Conservation (phyloP, 2,329 filamentous ascomycete species). For the Ophidiomyces ophidiicola region DNA sequence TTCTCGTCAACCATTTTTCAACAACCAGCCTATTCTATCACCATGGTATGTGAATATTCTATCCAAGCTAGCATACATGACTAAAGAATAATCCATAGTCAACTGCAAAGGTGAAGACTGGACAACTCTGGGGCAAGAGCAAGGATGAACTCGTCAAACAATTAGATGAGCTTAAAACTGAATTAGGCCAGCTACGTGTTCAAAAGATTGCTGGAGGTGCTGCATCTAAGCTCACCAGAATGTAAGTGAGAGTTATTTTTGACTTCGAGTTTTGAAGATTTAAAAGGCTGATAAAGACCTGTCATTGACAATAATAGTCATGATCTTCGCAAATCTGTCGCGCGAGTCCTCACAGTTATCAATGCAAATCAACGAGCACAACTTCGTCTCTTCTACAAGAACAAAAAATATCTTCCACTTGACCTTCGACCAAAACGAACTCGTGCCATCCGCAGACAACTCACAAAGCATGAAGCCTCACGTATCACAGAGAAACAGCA, state of each 20-base stretch:
- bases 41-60: constrained; percentile 29
- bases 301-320: constrained; percentile 47
- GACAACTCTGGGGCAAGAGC: constrained; percentile 96
- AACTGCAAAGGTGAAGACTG: constrained; percentile 75
- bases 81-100: constrained; percentile 35
- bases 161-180: constrained; percentile 86
- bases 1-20: constrained; percentile 38
- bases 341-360: constrained; percentile 97
- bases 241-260: constrained; percentile 49
- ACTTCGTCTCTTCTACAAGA: constrained; percentile 98
- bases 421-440: constrained; percentile 98
- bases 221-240: constrained; percentile 91
- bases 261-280: neutral
- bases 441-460: constrained; percentile 88
- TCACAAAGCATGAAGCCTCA: constrained; percentile 81
- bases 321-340: constrained; percentile 99
- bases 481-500: constrained; percentile 84
- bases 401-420: constrained; percentile 98
- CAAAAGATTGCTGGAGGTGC: constrained; percentile 94
- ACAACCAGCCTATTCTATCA: constrained; percentile 32
- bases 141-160: constrained; percentile 97
- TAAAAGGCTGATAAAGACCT: neutral
- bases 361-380: constrained; percentile 98
- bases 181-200: constrained; percentile 91
- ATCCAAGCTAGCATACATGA: neutral